Conservation (phyloP, 1,284 basidiomycete genomes). For the Puccinia sorghi region DNA sequence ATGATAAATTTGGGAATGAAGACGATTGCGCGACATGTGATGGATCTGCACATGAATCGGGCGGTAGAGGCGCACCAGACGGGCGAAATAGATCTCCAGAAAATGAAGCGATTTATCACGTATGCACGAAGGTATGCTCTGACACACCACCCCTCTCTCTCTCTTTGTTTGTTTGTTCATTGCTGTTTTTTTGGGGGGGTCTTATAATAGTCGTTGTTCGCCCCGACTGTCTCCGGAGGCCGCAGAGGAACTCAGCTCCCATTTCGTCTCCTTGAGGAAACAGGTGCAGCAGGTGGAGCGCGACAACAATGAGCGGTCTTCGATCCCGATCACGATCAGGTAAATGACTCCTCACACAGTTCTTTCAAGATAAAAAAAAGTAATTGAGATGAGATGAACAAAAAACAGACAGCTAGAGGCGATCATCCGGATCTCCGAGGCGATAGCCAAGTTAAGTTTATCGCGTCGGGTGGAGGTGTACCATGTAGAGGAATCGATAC, state of each 20-base stretch:
- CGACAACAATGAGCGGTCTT: slow-evolving; percentile 95
- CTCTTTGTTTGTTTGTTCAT: neutral
- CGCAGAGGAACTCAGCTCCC: slow-evolving; percentile 93
- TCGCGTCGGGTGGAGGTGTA: slow-evolving; percentile 82
- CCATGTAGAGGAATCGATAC: slow-evolving; percentile 97
- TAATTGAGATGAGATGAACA: too few relatives aligned
- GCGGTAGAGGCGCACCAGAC: slow-evolving; percentile 68
- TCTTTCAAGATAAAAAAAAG: neutral
- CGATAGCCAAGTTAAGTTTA: slow-evolving; percentile 90
- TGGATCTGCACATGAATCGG: slow-evolving; percentile 98
- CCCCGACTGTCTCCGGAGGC: slow-evolving; percentile 89
- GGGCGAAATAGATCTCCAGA: slow-evolving; percentile 95
- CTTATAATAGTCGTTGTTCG: slow-evolving; percentile 76
- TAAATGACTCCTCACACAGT: slow-evolving; percentile 56
- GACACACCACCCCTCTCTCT: neutral
- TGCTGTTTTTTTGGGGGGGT: too few relatives aligned
- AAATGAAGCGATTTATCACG: slow-evolving; percentile 96
- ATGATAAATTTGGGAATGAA: slow-evolving; percentile 56
- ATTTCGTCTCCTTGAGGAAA: slow-evolving; percentile 91
- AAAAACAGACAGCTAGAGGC: slow-evolving; percentile 86
- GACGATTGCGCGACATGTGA: slow-evolving; percentile 96
- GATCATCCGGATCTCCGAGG: slow-evolving; percentile 97
- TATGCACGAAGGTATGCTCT: slow-evolving; percentile 80
- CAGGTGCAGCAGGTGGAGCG: slow-evolving; percentile 94
- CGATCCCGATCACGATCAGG: slow-evolving; percentile 98